A percentile compares a stretch with the other conserved stretches of the same genome.
Evolutionary conservation across 805 yeast species (phyloP).

Genomic region (Monosporozyma servazzii): DNA sequence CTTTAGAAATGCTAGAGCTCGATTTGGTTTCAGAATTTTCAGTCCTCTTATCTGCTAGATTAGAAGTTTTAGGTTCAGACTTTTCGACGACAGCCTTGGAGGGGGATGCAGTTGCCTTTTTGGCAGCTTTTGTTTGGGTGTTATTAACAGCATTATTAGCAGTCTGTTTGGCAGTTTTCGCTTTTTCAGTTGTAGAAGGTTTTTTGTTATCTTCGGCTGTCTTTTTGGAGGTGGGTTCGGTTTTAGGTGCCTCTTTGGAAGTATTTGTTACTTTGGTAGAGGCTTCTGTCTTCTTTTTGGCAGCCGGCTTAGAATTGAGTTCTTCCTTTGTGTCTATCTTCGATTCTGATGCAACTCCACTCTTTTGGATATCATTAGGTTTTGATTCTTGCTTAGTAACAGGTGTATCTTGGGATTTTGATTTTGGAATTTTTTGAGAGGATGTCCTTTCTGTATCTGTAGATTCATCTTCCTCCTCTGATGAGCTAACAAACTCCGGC

Average conservation of each 20-base stretch:
- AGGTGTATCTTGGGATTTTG: neutral
- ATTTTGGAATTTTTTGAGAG: neutral
- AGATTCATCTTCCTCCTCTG: slow-evolving; percentile 4
- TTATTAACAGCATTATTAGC: neutral
- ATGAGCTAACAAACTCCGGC: slow-evolving; percentile 3
- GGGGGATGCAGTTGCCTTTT: neutral
- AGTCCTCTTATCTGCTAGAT: neutral
- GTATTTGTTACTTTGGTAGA: neutral
- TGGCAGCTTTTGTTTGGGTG: neutral
- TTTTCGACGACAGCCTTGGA: neutral
- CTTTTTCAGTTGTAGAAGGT: neutral
- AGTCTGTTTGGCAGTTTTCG: neutral
- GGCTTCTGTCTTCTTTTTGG: neutral
- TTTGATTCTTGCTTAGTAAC: neutral
- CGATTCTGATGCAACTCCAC: neutral
- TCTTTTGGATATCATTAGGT: neutral
- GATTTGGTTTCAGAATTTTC: neutral
- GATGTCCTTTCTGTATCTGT: neutral
- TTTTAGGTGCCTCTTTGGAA: neutral
- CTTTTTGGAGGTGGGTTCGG: neutral
- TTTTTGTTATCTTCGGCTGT: neutral
- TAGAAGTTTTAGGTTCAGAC: neutral
- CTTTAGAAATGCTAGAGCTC: neutral
- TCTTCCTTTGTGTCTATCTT: neutral
- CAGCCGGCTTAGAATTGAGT: neutral